A percentile compares a stretch with the other conserved stretches of the same genome.
These are phyloP conservation scores for Ophiostoma novo-ulmi DNA, from an alignment of 2,329 filamentous ascomycete species.

Conservation along the genomic window DNA sequence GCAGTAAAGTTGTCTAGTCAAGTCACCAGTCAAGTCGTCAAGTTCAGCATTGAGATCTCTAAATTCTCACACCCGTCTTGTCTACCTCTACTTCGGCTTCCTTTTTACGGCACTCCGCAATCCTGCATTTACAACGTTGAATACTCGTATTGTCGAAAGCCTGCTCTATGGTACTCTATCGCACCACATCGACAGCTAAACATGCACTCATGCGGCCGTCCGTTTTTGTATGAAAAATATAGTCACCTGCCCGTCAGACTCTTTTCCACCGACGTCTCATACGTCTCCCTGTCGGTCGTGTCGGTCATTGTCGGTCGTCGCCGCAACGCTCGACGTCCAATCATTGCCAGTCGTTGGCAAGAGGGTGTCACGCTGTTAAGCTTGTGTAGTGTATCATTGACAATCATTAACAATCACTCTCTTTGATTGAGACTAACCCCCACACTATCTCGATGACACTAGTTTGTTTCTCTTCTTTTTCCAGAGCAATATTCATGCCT, in stretches of 20 bases:
- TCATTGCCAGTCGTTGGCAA: neutral
- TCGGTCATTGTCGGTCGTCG: neutral
- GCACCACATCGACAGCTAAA: conserved; percentile 4
- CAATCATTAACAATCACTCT: neutral
- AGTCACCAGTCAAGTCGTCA: neutral
- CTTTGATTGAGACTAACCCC: conserved; percentile 18
- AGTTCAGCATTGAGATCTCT: neutral
- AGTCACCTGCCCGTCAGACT: conserved; percentile 4
- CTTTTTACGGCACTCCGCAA: neutral
- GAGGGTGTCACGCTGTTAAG: neutral
- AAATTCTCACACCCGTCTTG: neutral
- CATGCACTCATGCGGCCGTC: conserved; percentile 2
- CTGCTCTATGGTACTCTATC: neutral
- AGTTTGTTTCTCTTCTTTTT: conserved; percentile 3
- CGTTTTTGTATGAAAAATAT: neutral
- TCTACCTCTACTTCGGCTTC: neutral
- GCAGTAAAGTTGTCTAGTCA: too few species aligned
- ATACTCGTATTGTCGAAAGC: neutral
- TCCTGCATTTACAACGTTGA: neutral
- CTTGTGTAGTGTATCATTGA: neutral
- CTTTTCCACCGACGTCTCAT: neutral
- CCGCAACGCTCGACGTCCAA: neutral
- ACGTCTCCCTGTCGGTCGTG: neutral
- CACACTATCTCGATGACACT: conserved; percentile 22
- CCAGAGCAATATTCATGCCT: neutral